Evolutionary conservation across 768 basidiomycete species (phyloP).

Genomic region (Russula sp.): DNA sequence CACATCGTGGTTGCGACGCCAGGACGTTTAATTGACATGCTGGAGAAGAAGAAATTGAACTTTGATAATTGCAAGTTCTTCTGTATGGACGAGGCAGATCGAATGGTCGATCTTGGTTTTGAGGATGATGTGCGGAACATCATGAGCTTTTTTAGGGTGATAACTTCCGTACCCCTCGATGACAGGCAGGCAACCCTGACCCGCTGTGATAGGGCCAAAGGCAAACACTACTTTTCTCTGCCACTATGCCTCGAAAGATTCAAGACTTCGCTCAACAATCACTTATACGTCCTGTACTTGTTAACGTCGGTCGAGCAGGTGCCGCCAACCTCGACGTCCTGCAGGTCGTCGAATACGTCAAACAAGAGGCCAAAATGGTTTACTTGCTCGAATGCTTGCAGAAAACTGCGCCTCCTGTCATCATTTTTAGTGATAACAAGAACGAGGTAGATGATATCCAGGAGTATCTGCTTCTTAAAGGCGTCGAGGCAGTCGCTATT

Average conservation of each 20-base stretch:
- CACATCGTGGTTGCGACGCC: slow-evolving; percentile 98
- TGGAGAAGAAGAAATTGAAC: slow-evolving; percentile 90
- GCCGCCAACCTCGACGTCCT: slow-evolving; percentile 96
- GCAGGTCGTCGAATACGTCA: slow-evolving; percentile 97
- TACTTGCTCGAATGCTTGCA: slow-evolving; percentile 96
- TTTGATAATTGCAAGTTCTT: slow-evolving; percentile 93
- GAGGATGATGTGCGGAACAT: slow-evolving; percentile 98
- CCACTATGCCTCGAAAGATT: slow-evolving; percentile 98
- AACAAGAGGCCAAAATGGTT: slow-evolving; percentile 99
- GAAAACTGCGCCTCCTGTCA: slow-evolving; percentile 96
- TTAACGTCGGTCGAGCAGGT: slow-evolving; percentile 97
- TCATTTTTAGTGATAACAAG: slow-evolving; percentile 98
- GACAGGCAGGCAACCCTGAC: neutral
- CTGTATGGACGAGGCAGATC: slow-evolving; percentile 98
- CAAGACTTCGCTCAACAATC: slow-evolving; percentile 98
- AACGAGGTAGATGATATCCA: slow-evolving; percentile 99
- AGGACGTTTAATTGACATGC: slow-evolving; percentile 94
- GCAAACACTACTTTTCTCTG: slow-evolving; percentile 95
- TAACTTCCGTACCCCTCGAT: neutral
- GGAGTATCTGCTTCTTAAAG: slow-evolving; percentile 93
- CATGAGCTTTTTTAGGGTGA: slow-evolving; percentile 97
- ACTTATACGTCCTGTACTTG: slow-evolving; percentile 87
- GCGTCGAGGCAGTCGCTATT: slow-evolving; percentile 97
- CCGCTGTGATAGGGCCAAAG: slow-evolving; percentile 65
- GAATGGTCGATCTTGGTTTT: slow-evolving; percentile 99